Evolutionary conservation across 2,329 filamentous ascomycete genomes (phyloP).

Genomic region (Camillea tinctor): DNA sequence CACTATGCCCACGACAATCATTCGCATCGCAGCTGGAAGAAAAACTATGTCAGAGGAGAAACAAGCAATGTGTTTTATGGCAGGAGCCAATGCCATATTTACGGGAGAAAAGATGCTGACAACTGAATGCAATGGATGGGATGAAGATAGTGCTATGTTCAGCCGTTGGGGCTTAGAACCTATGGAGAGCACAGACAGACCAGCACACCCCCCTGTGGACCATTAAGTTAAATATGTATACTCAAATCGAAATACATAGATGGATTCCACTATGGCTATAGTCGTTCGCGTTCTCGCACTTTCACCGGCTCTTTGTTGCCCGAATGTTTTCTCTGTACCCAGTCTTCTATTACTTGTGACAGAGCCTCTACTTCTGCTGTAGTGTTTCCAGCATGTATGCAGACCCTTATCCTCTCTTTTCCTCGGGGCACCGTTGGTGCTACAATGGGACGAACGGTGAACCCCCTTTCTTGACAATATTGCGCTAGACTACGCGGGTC

Average conservation of each 20-base stretch:
- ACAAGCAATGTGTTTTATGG: slow-evolving; percentile 86
- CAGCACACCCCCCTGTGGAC: slow-evolving; percentile 4
- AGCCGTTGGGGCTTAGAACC: slow-evolving; percentile 76
- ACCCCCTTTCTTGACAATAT: slow-evolving; percentile 50
- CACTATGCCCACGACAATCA: slow-evolving; percentile 81
- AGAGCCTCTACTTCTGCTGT: slow-evolving; percentile 49
- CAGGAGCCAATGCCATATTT: slow-evolving; percentile 91
- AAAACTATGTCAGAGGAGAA: slow-evolving; percentile 85
- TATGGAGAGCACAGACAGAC: slow-evolving; percentile 54
- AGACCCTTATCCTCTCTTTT: slow-evolving; percentile 56
- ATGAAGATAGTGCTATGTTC: slow-evolving; percentile 84
- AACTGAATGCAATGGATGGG: slow-evolving; percentile 87
- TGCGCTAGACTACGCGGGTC: slow-evolving; percentile 52
- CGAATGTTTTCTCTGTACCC: slow-evolving; percentile 10
- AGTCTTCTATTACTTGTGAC: slow-evolving; percentile 30
- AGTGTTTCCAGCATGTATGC: slow-evolving; percentile 59
- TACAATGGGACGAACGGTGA: slow-evolving; percentile 57
- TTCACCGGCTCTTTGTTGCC: background rate
- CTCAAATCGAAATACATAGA: background rate
- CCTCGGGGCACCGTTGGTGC: slow-evolving; percentile 58
- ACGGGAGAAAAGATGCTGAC: slow-evolving; percentile 96
- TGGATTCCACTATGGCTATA: background rate
- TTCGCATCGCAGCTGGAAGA: slow-evolving; percentile 80
- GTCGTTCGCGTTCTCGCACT: background rate
- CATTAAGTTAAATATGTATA: background rate